Evolutionary conservation across 306 rosid species (phyloP), one percentile per base, ranked within the genome.

Genomic region (Cotoneaster glaucophyllus): DNA sequence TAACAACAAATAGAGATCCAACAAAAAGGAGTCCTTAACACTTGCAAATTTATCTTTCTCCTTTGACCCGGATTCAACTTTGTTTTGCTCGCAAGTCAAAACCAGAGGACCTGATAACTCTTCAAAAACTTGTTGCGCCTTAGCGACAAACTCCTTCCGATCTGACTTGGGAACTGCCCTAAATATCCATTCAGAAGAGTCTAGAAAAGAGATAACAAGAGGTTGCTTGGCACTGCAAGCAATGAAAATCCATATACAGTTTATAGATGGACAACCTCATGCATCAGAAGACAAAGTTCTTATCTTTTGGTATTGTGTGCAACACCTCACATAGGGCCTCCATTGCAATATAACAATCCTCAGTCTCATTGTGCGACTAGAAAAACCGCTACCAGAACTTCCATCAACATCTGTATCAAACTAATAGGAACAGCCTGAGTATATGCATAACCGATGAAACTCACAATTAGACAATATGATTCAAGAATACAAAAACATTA

Each of bases 41-140:
- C 97, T 90, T 90, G 90, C 97, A 74, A 90, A 85, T 86, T 95
- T 87, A 73, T 85, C 96, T 83, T 82, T 92, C 87, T 89, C 99
- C 85, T 86, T 95, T 69, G 99, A 83, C 59, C 92, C 97, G 5
- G 96, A 86, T 74, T 89, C 97, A 87, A 81, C 78, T 88, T 86
- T 95, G 88, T 89, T 92, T 85, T 95, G 93, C 79, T 97, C 99
- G 65, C 97, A 95, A 79, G 92, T 92, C 84, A 95, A 80, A 82
- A 95, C 91, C 80, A 90, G 63, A 17, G 97, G 97, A 73, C 97
- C 96, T 64, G 97, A 86, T 82, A 95, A 83, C 77, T 44, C 77
- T 65, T 92, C 88, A 83, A 95, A 95, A 78, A 89, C 83, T 79
- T 90, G 96, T 81, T 95, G 90, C 66, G 92, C 91, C 84, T 85